phyloP scores from a whole-genome alignment of 1,284 basidiomycete species.

The Sanguinoderma infundibulare region DNA sequence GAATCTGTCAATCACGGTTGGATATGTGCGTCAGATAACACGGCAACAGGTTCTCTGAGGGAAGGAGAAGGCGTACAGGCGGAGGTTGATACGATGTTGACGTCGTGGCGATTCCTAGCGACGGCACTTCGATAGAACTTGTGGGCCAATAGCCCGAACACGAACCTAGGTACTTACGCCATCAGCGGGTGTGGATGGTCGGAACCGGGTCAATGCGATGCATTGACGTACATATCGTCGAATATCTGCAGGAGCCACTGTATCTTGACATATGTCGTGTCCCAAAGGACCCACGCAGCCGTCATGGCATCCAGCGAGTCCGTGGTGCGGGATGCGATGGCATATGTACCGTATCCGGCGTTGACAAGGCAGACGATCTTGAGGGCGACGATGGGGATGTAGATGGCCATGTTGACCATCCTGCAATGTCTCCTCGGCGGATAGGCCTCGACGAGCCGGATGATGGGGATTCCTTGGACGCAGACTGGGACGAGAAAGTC shows the following conservation, averaged over 20 bases:
- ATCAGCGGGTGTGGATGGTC: not conserved
- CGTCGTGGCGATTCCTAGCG: not conserved
- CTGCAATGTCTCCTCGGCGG: slow-evolving; percentile 7
- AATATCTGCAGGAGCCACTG: slow-evolving; percentile 36
- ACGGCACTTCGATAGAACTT: not conserved
- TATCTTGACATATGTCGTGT: slow-evolving; percentile 13
- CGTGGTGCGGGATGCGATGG: not conserved
- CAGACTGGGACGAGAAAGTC: slow-evolving; percentile 22
- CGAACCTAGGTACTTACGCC: not conserved
- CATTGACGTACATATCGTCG: slow-evolving; percentile 28
- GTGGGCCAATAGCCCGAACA: not conserved
- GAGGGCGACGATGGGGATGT: not conserved
- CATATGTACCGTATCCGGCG: not conserved
- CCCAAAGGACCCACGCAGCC: not conserved
- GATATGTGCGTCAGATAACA: not conserved
- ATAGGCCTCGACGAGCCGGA: slow-evolving; percentile 31
- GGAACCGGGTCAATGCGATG: not conserved
- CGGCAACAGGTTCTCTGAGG: not conserved
- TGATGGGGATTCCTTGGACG: slow-evolving; percentile 29
- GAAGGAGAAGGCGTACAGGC: not conserved
- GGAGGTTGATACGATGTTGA: not conserved
- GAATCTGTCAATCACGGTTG: not conserved
- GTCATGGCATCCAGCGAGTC: not conserved
- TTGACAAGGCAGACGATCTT: not conserved
- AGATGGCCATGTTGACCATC: slow-evolving; percentile 6